A percentile compares a stretch with the other conserved stretches of the same genome.
phyloP scores from a whole-genome alignment of 2,329 filamentous ascomycete species.

The Botrytis hyacinthi region DNA sequence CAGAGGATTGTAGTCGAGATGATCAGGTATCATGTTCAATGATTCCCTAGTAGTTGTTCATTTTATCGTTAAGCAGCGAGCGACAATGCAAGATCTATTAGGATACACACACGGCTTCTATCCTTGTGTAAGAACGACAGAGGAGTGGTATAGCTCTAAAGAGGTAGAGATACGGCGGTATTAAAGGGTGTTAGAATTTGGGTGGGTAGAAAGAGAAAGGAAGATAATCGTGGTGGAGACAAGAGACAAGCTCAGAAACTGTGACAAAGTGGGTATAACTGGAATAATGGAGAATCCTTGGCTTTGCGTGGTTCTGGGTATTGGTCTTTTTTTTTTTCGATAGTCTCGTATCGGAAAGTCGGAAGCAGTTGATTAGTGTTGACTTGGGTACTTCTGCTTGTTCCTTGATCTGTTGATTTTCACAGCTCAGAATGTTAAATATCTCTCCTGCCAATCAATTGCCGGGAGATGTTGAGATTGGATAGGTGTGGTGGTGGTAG shows the following conservation, averaged over 20 bases:
- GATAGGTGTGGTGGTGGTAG: neutral
- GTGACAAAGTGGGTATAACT: slow-evolving; percentile 3
- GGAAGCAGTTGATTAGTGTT: slow-evolving; percentile 1
- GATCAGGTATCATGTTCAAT: slow-evolving; percentile 14
- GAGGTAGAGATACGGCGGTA: neutral
- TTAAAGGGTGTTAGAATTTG: neutral
- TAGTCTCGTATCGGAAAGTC: neutral
- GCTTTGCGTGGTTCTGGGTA: neutral
- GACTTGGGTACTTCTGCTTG: neutral
- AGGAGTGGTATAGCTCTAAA: neutral
- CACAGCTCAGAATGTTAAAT: neutral
- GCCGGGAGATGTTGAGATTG: neutral
- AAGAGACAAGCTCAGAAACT: neutral
- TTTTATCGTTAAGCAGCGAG: neutral
- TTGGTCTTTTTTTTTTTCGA: slow-evolving; percentile 1
- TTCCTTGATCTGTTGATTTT: neutral
- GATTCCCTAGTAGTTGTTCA: slow-evolving; percentile 1
- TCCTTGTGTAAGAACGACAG: neutral
- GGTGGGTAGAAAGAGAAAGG: neutral
- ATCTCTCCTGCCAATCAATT: neutral
- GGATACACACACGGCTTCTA: neutral
- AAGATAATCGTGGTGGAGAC: slow-evolving; percentile 1
- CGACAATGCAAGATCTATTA: neutral
- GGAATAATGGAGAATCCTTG: slow-evolving; percentile 15
- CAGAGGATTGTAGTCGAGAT: slow-evolving; percentile 10